Evolutionary conservation across 176 grass and related monocot species (phyloP).

Genomic region (maize (Zea mays)): DNA sequence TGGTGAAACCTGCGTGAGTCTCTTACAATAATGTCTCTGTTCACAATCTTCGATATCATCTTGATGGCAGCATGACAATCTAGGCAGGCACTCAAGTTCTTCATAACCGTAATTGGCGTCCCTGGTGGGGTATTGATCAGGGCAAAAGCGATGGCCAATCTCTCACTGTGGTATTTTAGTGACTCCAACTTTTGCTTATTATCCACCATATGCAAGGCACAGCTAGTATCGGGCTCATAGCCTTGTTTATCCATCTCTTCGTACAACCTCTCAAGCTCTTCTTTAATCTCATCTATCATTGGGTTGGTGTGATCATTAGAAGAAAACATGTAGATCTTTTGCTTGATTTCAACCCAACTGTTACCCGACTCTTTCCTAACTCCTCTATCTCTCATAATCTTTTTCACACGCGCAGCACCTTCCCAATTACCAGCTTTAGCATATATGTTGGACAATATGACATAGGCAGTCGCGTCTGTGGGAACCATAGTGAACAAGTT

Average conservation of each 20-base stretch:
- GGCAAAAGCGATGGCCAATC: constrained; percentile 78
- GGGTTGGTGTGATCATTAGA: constrained; percentile 78
- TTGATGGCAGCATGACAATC: constrained; percentile 76
- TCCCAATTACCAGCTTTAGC: constrained; percentile 82
- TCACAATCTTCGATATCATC: constrained; percentile 70
- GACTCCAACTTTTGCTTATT: constrained; percentile 73
- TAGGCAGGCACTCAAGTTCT: constrained; percentile 63
- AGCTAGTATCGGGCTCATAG: constrained; percentile 57
- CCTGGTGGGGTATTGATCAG: constrained; percentile 62
- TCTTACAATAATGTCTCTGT: constrained; percentile 68
- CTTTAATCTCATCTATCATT: constrained; percentile 68
- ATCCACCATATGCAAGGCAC: constrained; percentile 74
- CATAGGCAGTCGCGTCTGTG: constrained; percentile 61
- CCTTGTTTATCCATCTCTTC: constrained; percentile 76
- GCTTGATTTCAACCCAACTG: constrained; percentile 94
- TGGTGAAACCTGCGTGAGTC: constrained; percentile 77
- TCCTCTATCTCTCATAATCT: constrained; percentile 75
- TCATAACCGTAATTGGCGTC: constrained; percentile 66
- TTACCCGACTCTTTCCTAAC: constrained; percentile 70
- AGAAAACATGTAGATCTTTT: constrained; percentile 70
- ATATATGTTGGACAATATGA: constrained; percentile 86
- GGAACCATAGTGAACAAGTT: constrained; percentile 66
- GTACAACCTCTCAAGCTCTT: constrained; percentile 65
- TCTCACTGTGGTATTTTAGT: constrained; percentile 81
- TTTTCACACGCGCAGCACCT: constrained; percentile 72